Evolutionary conservation across 179 eudicot species (phyloP).

Genomic region (Pouteria campechiana): DNA sequence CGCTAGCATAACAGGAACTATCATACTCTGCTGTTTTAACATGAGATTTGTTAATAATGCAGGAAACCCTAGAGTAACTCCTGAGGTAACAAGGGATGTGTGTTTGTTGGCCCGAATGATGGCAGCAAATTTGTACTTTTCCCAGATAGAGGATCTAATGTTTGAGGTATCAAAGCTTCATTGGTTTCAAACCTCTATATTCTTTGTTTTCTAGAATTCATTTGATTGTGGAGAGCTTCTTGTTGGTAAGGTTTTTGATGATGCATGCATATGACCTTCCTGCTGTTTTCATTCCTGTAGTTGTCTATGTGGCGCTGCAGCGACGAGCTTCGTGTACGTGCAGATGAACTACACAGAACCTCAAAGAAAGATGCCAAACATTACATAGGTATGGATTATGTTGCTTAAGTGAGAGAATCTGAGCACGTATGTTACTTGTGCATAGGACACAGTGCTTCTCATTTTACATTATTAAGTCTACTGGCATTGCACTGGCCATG

Average conservation of each 20-base stretch:
- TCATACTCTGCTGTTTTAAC: no score
- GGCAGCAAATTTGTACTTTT: constrained; percentile 95
- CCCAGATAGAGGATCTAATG: constrained; percentile 98
- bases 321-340: constrained; percentile 78
- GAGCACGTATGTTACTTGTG: no score
- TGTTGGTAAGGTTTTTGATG: no score
- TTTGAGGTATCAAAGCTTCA: constrained; percentile 66
- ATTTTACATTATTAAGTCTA: no score
- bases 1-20: no score
- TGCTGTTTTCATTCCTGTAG: constrained; percentile 25
- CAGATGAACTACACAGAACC: constrained; percentile 58
- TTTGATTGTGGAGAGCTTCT: no score
- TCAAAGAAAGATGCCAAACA: constrained; percentile 84
- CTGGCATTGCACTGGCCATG: no score
- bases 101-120: constrained; percentile 96
- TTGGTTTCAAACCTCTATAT: no score
- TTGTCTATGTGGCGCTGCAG: constrained; percentile 97
- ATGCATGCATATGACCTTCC: no score
- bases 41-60: constrained; percentile 11
- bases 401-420: no score
- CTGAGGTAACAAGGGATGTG: constrained; percentile 95
- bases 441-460: no score
- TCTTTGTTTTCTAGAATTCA: no score
- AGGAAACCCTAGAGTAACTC: constrained; percentile 99
- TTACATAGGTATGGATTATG: constrained; percentile 50